Evolutionary conservation across 2,329 filamentous ascomycete genomes (phyloP).

Genomic region (Aspergillus ochraceus): DNA sequence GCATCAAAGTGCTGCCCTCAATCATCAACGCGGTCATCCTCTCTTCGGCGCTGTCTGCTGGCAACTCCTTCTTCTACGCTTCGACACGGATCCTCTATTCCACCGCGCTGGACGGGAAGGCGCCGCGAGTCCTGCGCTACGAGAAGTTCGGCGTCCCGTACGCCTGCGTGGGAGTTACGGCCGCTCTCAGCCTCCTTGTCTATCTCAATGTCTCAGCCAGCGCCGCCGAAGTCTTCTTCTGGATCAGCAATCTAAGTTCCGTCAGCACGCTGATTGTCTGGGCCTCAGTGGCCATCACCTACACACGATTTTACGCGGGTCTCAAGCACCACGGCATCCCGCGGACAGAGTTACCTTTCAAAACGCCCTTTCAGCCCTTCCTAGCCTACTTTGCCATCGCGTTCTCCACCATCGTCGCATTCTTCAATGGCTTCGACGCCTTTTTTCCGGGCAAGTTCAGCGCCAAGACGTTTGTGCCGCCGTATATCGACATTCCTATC

Average conservation of each 20-base stretch:
- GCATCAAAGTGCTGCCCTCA: slow-evolving; percentile 41
- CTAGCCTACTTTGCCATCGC: slow-evolving; percentile 57
- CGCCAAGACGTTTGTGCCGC: slow-evolving; percentile 62
- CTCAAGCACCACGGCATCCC: slow-evolving; percentile 39
- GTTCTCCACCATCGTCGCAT: slow-evolving; percentile 57
- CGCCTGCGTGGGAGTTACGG: slow-evolving; percentile 53
- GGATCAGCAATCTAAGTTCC: slow-evolving; percentile 63
- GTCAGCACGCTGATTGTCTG: slow-evolving; percentile 52
- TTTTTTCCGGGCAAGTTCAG: slow-evolving; percentile 23
- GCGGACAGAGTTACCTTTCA: slow-evolving; percentile 44
- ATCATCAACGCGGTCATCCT: slow-evolving; percentile 45
- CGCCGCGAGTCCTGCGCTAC: slow-evolving; percentile 37
- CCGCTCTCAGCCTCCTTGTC: slow-evolving; percentile 59
- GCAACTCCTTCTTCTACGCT: slow-evolving; percentile 42
- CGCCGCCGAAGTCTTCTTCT: slow-evolving; percentile 62
- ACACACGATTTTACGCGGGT: slow-evolving; percentile 54
- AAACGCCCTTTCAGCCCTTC: slow-evolving; percentile 54
- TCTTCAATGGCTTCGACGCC: slow-evolving; percentile 66
- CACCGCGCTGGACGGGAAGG: slow-evolving; percentile 40
- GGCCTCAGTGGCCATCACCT: slow-evolving; percentile 58
- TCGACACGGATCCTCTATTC: slow-evolving; percentile 40
- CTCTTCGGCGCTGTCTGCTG: slow-evolving; percentile 42
- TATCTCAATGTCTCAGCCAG: slow-evolving; percentile 62
- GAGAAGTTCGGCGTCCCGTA: slow-evolving; percentile 56
- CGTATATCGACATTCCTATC: slow-evolving; percentile 59